Percentiles rank a stretch among this genome's conserved stretches.
Conservation (phyloP, 2,329 filamentous ascomycete species). For the Helminthosporium solani region DNA sequence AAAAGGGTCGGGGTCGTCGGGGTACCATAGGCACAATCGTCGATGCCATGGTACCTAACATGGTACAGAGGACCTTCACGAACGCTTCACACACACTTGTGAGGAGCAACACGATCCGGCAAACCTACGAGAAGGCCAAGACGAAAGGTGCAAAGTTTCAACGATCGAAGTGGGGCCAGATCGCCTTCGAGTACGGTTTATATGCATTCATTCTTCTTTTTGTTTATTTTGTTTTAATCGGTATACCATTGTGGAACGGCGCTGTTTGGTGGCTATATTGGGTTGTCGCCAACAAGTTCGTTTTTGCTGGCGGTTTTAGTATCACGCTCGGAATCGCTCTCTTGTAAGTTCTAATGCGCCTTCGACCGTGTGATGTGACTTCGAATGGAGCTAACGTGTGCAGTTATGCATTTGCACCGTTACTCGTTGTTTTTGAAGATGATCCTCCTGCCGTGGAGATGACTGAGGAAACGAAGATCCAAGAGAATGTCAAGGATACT, state of each 20-base stretch:
- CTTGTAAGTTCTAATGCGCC: constrained; percentile 32
- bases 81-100: constrained; percentile 15
- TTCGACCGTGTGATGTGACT: not conserved
- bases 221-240: constrained; percentile 51
- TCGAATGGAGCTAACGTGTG: not conserved
- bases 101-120: constrained; percentile 17
- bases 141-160: constrained; percentile 22
- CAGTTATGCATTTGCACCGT: constrained; percentile 28
- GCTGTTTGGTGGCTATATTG: constrained; percentile 48
- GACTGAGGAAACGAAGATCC: constrained; percentile 23
- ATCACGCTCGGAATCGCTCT: constrained; percentile 43
- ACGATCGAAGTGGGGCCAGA: constrained; percentile 38
- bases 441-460: constrained; percentile 26
- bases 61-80: constrained; percentile 17
- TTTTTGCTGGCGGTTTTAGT: constrained; percentile 45
- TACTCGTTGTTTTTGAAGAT: constrained; percentile 38
- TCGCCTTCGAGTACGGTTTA: constrained; percentile 42
- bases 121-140: constrained; percentile 28
- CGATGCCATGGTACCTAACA: constrained; percentile 18
- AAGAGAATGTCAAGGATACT: constrained; percentile 38
- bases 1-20: constrained; percentile 10
- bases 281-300: constrained; percentile 44
- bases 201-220: constrained; percentile 41
- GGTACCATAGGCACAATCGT: constrained; percentile 19
- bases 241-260: constrained; percentile 50